phyloP scores from a whole-genome alignment of 2,329 filamentous ascomycete genomes.

The Mariannaea elegans region DNA sequence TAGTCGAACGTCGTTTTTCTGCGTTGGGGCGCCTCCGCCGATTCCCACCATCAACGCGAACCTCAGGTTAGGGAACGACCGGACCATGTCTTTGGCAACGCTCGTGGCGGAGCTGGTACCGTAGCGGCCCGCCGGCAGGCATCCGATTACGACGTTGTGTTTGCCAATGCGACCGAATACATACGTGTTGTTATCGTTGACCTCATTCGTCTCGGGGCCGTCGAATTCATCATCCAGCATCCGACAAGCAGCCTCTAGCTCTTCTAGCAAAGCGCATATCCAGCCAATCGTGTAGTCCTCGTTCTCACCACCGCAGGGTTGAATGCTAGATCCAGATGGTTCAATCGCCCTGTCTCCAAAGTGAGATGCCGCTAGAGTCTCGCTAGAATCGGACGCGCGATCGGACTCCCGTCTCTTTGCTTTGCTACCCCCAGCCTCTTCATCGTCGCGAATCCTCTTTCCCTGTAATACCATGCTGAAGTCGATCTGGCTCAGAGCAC shows the following conservation, averaged over 20 bases:
- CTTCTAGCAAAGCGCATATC: conserved; percentile 11
- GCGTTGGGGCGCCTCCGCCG: conserved; percentile 20
- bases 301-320: no score
- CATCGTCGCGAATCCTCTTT: no score
- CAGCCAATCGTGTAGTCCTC: conserved; percentile 12
- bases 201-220: not conserved
- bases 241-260: conserved; percentile 3
- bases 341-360: no score
- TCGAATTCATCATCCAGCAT: conserved; percentile 15
- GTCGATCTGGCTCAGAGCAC: no score
- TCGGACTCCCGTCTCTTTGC: no score
- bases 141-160: conserved; percentile 10
- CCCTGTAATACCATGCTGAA: no score
- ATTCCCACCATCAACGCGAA: conserved; percentile 24
- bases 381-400: no score
- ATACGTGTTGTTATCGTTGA: conserved; percentile 3
- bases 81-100: conserved; percentile 1
- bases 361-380: no score
- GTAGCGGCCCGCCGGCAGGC: conserved; percentile 1
- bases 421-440: no score
- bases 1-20: conserved; percentile 19
- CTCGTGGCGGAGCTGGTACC: conserved; percentile 5
- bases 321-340: no score
- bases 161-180: not conserved
- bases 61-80: conserved; percentile 7